Conservation (phyloP, 306 rosid genomes). For the Pachyrhizus erosus region DNA sequence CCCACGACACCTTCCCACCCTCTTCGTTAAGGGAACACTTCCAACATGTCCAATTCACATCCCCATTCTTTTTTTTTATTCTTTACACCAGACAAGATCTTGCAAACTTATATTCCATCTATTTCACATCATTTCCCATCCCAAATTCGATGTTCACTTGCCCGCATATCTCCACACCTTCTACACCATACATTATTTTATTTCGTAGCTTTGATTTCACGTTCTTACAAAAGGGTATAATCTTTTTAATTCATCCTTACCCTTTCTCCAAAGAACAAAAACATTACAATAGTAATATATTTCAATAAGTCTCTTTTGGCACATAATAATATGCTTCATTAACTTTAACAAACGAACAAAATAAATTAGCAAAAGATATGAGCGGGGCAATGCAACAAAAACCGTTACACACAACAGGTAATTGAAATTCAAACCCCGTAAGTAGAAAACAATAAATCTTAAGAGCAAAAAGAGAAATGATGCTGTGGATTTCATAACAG, state of each 20-base stretch:
- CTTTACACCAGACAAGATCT: constrained; percentile 79
- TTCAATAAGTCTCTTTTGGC: not conserved
- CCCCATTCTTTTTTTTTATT: constrained; percentile 50
- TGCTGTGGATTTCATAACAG: not conserved
- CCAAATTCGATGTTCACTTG: constrained; percentile 6
- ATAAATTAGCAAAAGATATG: constrained; percentile 41
- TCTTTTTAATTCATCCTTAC: constrained; percentile 13
- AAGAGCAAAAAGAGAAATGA: not conserved
- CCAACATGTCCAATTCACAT: constrained; percentile 53
- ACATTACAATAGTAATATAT: not conserved
- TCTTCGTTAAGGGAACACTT: constrained; percentile 48
- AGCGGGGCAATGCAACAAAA: constrained; percentile 54
- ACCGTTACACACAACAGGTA: constrained; percentile 74
- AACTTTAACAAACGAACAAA: constrained; percentile 50
- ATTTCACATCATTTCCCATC: constrained; percentile 50
- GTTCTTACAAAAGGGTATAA: constrained; percentile 12
- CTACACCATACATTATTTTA: not conserved
- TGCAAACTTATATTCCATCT: constrained; percentile 63
- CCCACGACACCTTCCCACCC: constrained; percentile 49
- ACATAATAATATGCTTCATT: not conserved
- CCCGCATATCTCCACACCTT: not conserved
- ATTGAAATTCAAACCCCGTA: constrained; percentile 49
- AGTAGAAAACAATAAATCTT: constrained; percentile 17
- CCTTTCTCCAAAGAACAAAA: not conserved
- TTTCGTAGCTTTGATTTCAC: not conserved